Conservation (phyloP, 805 yeast genomes). For the Pichia pseudocactophila region DNA sequence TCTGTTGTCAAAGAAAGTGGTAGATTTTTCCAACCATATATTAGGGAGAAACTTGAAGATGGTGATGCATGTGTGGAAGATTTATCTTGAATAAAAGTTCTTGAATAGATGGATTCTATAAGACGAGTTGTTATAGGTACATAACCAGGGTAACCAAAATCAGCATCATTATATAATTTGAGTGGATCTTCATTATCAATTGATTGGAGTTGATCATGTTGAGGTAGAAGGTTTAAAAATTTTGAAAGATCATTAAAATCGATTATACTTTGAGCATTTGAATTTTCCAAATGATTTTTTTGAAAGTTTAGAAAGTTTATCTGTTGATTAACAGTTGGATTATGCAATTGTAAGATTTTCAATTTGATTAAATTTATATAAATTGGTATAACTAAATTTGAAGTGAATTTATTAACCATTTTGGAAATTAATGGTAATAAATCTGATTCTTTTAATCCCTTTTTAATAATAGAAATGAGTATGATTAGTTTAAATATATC, state of each 20-base stretch:
- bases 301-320: constrained; percentile 16
- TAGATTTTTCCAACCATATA: constrained; percentile 36
- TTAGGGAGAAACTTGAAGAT: constrained; percentile 7
- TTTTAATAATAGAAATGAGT: constrained; percentile 51
- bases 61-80: not conserved
- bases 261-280: constrained; percentile 23
- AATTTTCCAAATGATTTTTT: not conserved
- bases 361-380: constrained; percentile 41
- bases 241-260: constrained; percentile 27
- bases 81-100: constrained; percentile 27
- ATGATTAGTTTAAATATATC: constrained; percentile 46
- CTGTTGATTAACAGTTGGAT: not conserved
- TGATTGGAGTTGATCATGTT: constrained; percentile 6
- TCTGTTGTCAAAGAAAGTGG: constrained; percentile 36
- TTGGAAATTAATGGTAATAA: constrained; percentile 45
- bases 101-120: constrained; percentile 56
- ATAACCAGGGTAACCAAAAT: constrained; percentile 69
- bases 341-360: constrained; percentile 33
- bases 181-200: constrained; percentile 5
- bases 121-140: constrained; percentile 69
- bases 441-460: constrained; percentile 63
- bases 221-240: constrained; percentile 43
- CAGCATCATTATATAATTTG: constrained; percentile 36
- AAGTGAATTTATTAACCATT: constrained; percentile 58
- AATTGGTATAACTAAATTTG: constrained; percentile 33